Evolutionary conservation across 2,329 filamentous ascomycete genomes (phyloP).

Genomic region (Diaporthe ampelina): DNA sequence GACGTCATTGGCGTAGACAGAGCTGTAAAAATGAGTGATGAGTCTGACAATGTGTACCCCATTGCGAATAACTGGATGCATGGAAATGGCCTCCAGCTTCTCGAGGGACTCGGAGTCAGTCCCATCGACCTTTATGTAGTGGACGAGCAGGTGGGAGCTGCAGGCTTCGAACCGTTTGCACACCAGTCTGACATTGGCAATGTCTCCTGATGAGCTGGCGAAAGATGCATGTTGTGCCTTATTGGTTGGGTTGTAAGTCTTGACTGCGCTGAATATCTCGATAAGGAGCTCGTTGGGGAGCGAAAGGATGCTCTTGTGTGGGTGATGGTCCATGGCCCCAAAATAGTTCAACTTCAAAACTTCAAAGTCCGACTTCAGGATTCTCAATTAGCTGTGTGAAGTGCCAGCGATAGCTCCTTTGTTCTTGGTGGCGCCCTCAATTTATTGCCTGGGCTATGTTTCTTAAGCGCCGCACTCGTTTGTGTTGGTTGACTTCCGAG

Average conservation of each 20-base stretch:
- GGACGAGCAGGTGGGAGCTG: constrained; percentile 38
- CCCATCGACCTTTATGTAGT: constrained; percentile 27
- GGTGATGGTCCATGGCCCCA: neutral
- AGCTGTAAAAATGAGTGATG: constrained; percentile 18
- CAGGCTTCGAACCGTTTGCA: constrained; percentile 26
- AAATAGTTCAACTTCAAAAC: neutral
- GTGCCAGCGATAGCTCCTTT: neutral
- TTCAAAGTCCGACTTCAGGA: neutral
- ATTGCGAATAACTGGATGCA: constrained; percentile 28
- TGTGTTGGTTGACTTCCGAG: neutral
- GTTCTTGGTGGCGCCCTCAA: neutral
- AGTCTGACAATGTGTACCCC: constrained; percentile 26
- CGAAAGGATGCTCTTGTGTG: constrained; percentile 10
- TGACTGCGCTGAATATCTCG: constrained; percentile 33
- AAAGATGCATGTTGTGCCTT: neutral
- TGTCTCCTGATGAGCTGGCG: constrained; percentile 31
- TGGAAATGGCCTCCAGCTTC: constrained; percentile 36
- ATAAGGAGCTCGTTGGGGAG: constrained; percentile 37
- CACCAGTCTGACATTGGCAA: constrained; percentile 34
- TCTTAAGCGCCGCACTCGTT: constrained; percentile 5
- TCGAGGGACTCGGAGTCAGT: constrained; percentile 22
- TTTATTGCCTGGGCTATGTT: neutral
- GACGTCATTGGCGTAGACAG: constrained; percentile 10
- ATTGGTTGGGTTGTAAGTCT: constrained; percentile 27
- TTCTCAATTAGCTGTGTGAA: neutral